These are phyloP conservation scores for Adiantum capillusveneris DNA, from an alignment of 75 land plant species.

Conservation along the genomic window DNA sequence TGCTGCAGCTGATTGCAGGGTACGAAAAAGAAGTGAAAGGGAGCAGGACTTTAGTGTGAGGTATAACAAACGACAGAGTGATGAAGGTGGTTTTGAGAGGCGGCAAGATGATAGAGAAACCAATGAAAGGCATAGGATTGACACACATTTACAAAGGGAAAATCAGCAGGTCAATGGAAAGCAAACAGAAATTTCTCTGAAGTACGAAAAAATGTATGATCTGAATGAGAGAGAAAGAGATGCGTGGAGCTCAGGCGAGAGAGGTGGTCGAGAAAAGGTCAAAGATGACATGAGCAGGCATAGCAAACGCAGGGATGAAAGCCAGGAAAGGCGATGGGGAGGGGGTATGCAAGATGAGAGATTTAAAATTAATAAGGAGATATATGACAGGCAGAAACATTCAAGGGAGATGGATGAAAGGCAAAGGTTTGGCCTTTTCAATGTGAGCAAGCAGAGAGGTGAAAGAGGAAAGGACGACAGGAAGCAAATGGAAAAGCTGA, in stretches of 20 bases:
- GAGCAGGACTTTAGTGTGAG: neutral
- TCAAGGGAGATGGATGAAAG: neutral
- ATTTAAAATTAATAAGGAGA: neutral
- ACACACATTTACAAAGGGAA: neutral
- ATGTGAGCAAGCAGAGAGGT: neutral
- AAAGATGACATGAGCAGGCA: neutral
- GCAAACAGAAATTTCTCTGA: neutral
- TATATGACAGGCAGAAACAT: neutral
- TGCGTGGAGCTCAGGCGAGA: neutral
- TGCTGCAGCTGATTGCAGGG: neutral
- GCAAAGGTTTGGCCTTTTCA: neutral
- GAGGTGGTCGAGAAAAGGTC: neutral
- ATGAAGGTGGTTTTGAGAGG: neutral
- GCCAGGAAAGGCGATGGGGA: constrained; percentile 1
- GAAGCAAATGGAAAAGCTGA: neutral
- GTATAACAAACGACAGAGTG: neutral
- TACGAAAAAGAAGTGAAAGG: neutral
- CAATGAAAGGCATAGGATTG: neutral
- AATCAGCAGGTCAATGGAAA: neutral
- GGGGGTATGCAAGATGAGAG: neutral
- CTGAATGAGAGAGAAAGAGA: neutral
- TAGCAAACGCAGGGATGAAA: neutral
- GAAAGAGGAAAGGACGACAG: neutral
- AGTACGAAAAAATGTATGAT: neutral
- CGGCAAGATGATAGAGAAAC: neutral